Evolutionary conservation across 345 rosid genomes (phyloP).

Genomic region (Hibiscus tridactylites): DNA sequence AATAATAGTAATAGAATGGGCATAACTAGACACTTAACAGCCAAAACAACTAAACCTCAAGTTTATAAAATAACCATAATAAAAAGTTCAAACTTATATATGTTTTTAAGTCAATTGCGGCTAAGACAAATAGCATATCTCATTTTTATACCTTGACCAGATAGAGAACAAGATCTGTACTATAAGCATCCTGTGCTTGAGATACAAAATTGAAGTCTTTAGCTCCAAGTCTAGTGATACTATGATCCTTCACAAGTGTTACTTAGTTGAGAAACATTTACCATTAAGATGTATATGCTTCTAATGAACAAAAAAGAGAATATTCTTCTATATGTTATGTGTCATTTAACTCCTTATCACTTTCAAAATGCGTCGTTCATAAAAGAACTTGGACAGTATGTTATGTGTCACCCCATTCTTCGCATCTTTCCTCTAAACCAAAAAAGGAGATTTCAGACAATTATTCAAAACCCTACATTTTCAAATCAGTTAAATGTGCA

Average conservation of each 20-base stretch:
- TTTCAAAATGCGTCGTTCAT: background rate
- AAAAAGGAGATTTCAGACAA: background rate
- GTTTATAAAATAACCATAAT: background rate
- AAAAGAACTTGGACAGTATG: background rate
- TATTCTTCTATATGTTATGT: background rate
- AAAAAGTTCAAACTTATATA: background rate
- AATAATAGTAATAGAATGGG: background rate
- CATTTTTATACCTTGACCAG: background rate
- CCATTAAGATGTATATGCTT: background rate
- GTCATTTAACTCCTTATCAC: background rate
- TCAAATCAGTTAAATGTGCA: background rate
- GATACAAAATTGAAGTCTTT: too few species aligned
- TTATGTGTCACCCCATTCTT: background rate
- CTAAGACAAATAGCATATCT: background rate
- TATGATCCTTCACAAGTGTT: background rate
- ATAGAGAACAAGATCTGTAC: background rate
- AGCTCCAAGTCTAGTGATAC: too few species aligned
- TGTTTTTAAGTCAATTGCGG: background rate
- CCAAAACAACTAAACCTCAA: background rate
- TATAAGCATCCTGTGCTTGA: background rate
- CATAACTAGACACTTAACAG: constrained; percentile 5
- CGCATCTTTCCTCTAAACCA: background rate
- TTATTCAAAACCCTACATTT: background rate
- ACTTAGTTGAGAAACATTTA: background rate
- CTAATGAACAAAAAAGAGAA: background rate